Conservation (phyloP, 768 basidiomycete species). For the Hydnomerulius pinastri region DNA sequence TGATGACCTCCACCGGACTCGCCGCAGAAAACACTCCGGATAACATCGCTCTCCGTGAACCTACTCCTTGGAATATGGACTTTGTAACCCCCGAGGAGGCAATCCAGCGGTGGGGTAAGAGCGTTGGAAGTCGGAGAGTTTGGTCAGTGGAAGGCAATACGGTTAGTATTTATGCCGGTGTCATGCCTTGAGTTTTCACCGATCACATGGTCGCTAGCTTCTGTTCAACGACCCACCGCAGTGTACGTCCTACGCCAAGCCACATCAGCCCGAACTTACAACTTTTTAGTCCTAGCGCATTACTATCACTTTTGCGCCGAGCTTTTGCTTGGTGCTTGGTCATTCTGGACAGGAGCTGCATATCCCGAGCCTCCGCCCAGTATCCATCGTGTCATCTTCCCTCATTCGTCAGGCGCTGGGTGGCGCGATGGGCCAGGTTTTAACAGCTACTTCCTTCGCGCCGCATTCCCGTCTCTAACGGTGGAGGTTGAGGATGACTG, state of each 20-base stretch:
- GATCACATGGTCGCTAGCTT: slow-evolving; percentile 35
- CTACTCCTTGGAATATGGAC: slow-evolving; percentile 61
- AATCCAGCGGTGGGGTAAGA: slow-evolving; percentile 56
- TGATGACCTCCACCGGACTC: slow-evolving; percentile 72
- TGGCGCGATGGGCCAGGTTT: slow-evolving; percentile 82
- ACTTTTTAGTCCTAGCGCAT: slow-evolving; percentile 61
- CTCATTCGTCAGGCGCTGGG: slow-evolving; percentile 54
- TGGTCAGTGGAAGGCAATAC: slow-evolving; percentile 74
- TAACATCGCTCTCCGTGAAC: slow-evolving; percentile 66
- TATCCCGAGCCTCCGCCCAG: slow-evolving; percentile 46
- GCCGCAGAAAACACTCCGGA: slow-evolving; percentile 59
- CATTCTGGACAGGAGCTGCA: slow-evolving; percentile 65
- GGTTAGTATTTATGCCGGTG: slow-evolving; percentile 39
- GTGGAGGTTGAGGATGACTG: slow-evolving; percentile 74
- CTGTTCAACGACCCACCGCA: slow-evolving; percentile 71
- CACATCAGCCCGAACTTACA: slow-evolving; percentile 1
- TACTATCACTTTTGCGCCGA: slow-evolving; percentile 91
- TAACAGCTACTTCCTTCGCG: slow-evolving; percentile 75
- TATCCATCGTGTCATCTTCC: slow-evolving; percentile 71
- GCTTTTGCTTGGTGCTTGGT: slow-evolving; percentile 73
- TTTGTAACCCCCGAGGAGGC: slow-evolving; percentile 65
- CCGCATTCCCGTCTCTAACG: slow-evolving; percentile 68
- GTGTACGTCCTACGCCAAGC: slow-evolving; percentile 32
- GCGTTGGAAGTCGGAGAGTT: slow-evolving; percentile 48
- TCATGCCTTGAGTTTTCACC: not conserved